A percentile compares a stretch with the other conserved stretches of the same genome.
Conservation (phyloP, 306 rosid species). For the Acacia acuminata region DNA sequence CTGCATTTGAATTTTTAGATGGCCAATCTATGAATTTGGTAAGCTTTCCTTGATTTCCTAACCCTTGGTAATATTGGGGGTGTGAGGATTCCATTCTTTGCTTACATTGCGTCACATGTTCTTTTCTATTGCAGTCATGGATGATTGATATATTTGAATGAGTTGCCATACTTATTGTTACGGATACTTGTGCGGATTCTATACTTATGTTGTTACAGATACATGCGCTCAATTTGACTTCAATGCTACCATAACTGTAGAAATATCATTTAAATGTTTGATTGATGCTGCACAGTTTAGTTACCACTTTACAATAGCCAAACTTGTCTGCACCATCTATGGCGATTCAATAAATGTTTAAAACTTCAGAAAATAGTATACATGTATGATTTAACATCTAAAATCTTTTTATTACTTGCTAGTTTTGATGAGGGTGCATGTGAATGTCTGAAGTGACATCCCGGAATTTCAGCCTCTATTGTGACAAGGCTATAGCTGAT, state of each 20-base stretch:
- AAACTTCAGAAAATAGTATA: neutral
- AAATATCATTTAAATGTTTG: neutral
- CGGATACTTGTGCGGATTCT: too few relatives aligned
- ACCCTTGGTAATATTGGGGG: neutral
- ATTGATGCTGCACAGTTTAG: constrained; percentile 4
- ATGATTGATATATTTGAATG: neutral
- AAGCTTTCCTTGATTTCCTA: constrained; percentile 31
- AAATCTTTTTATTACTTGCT: constrained; percentile 2
- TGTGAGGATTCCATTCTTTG: neutral
- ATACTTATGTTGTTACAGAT: neutral
- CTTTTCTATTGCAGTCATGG: neutral
- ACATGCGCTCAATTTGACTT: neutral
- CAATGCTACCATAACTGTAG: neutral
- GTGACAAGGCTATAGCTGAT: neutral
- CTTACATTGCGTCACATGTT: neutral
- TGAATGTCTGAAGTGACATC: constrained; percentile 10
- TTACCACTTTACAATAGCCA: neutral
- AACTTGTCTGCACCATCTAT: neutral
- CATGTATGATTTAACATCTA: neutral
- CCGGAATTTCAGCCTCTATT: neutral
- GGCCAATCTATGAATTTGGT: constrained; percentile 76
- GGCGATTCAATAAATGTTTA: neutral
- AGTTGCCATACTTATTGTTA: neutral
- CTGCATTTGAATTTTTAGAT: constrained; percentile 97
- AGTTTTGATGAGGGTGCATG: constrained; percentile 5